Evolutionary conservation across 179 eudicot genomes (phyloP).

Genomic region (Amaranthus tricolor): DNA sequence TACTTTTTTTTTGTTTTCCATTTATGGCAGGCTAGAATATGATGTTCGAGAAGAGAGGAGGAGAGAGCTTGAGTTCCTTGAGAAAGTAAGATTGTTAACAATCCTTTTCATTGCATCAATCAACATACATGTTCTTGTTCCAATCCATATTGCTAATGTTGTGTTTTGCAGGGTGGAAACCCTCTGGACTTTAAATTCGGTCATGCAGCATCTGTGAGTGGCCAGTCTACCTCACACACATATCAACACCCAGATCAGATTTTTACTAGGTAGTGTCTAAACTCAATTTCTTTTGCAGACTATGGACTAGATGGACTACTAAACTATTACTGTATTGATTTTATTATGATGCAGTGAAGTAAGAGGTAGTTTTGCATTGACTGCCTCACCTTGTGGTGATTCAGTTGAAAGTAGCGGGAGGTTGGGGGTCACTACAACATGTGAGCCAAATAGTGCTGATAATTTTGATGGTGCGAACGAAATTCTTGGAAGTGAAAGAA

Average conservation of each 20-base stretch:
- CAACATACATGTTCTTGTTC: conserved; percentile 6
- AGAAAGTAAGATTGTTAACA: conserved; percentile 57
- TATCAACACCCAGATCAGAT: conserved; percentile 67
- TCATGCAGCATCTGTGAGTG: conserved; percentile 67
- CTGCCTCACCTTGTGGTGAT: conserved; percentile 94
- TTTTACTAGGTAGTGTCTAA: conserved; percentile 56
- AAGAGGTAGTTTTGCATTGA: conserved; percentile 84
- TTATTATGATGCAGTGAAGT: conserved; percentile 64
- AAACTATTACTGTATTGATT: conserved; percentile 10
- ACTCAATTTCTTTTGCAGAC: conserved; percentile 9
- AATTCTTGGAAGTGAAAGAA: conserved; percentile 47
- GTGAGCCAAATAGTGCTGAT: conserved; percentile 96
- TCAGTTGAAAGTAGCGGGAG: conserved; percentile 96
- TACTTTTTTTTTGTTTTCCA: neutral
- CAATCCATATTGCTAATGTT: conserved; percentile 9
- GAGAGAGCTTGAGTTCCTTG: conserved; percentile 93
- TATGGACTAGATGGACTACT: conserved; percentile 4
- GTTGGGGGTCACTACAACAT: conserved; percentile 44
- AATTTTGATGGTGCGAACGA: conserved; percentile 86
- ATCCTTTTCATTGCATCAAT: conserved; percentile 8
- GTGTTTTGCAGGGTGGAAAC: conserved; percentile 75
- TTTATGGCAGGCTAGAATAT: conserved; percentile 77
- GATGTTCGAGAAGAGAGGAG: conserved; percentile 84
- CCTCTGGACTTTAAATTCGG: conserved; percentile 85
- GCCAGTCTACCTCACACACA: conserved; percentile 85